Conservation (phyloP, 2,329 filamentous ascomycete genomes). For the Aspergillus aculeatus region DNA sequence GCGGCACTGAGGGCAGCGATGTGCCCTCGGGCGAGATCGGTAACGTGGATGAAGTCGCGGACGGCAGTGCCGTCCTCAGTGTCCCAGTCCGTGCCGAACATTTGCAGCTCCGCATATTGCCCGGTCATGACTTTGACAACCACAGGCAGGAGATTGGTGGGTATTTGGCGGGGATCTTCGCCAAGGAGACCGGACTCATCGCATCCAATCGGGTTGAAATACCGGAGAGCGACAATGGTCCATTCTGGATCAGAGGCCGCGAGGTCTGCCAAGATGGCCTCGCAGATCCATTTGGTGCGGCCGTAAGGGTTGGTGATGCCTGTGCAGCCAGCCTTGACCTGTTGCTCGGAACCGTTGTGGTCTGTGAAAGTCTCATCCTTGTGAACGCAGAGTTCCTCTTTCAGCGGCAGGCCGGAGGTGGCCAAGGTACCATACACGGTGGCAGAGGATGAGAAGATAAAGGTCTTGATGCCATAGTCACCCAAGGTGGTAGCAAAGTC, state of each 20-base stretch:
- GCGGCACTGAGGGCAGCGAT: conserved; percentile 56
- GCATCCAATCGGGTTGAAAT: conserved; percentile 68
- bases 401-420: conserved; percentile 51
- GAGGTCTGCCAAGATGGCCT: conserved; percentile 64
- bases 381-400: conserved; percentile 58
- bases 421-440: conserved; percentile 63
- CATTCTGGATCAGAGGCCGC: conserved; percentile 60
- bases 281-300: conserved; percentile 66
- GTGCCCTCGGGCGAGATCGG: conserved; percentile 63
- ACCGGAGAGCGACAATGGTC: conserved; percentile 63
- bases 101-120: conserved; percentile 52
- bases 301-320: conserved; percentile 66
- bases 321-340: conserved; percentile 50
- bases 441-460: conserved; percentile 67
- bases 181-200: conserved; percentile 63
- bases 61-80: conserved; percentile 65
- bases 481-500: conserved; percentile 58
- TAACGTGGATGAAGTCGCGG: conserved; percentile 67
- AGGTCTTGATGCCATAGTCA: conserved; percentile 61
- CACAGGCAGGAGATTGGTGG: conserved; percentile 65
- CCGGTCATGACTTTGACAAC: conserved; percentile 62
- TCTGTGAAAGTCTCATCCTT: conserved; percentile 48
- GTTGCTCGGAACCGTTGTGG: conserved; percentile 43
- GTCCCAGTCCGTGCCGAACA: conserved; percentile 65
- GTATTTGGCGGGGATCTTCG: conserved; percentile 61